These are phyloP conservation scores for Zymoseptoria pseudotritici DNA, from an alignment of 2,329 filamentous ascomycete genomes.

Conservation along the genomic window DNA sequence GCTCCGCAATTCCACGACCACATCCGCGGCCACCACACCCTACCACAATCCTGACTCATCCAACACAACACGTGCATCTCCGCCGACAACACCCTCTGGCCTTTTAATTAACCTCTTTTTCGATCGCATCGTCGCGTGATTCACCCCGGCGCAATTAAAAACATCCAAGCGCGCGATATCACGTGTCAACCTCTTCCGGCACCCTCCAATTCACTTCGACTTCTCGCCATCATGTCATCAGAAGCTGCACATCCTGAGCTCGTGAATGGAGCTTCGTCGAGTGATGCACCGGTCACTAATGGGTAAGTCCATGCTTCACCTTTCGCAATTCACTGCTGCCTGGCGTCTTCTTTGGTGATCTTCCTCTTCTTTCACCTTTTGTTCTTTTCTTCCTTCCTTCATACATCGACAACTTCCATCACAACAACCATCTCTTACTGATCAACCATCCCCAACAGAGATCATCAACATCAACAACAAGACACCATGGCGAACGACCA, in stretches of 20 bases:
- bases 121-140: slow-evolving; percentile 4
- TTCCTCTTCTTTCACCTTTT: neutral
- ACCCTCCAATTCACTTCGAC: neutral
- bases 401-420: neutral
- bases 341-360: neutral
- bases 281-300: slow-evolving; percentile 15
- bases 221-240: slow-evolving; percentile 14
- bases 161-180: slow-evolving; percentile 12
- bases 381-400: neutral
- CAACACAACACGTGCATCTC: slow-evolving; percentile 6
- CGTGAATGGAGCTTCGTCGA: slow-evolving; percentile 8
- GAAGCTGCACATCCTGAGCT: slow-evolving; percentile 16
- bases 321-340: neutral
- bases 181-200: slow-evolving; percentile 10
- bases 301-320: slow-evolving; percentile 11
- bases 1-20: slow-evolving; percentile 4
- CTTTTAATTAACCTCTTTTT: neutral
- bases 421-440: neutral
- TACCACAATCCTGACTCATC: slow-evolving; percentile 5
- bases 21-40: slow-evolving; percentile 4
- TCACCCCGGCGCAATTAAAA: neutral
- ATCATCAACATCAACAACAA: slow-evolving; percentile 8
- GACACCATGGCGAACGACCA: slow-evolving; percentile 10
- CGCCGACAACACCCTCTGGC: neutral
- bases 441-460: neutral